Conservation (phyloP, 129 eudicot genomes). For the Flaveria linearis region DNA sequence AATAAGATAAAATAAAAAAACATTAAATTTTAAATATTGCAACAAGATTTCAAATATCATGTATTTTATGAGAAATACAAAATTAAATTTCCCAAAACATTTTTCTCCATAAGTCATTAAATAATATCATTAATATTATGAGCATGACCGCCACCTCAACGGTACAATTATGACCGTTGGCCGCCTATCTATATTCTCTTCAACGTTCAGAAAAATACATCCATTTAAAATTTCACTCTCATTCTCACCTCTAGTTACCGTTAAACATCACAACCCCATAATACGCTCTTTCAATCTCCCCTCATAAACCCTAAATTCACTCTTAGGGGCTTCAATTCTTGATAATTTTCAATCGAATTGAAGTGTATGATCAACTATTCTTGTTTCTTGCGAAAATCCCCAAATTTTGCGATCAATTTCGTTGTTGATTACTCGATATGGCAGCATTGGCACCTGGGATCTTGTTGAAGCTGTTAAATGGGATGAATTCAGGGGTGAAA, state of each 20-base stretch:
- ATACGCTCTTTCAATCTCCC: conserved; percentile 26
- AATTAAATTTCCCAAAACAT: not conserved
- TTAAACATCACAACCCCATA: conserved; percentile 24
- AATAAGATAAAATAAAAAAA: no score
- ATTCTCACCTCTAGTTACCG: conserved; percentile 38
- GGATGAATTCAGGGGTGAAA: conserved; percentile 71
- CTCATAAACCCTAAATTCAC: conserved; percentile 30
- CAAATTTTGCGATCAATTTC: conserved; percentile 24
- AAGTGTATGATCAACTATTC: not conserved
- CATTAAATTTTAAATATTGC: no score
- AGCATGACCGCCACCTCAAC: conserved; percentile 15
- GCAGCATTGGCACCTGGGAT: conserved; percentile 88
- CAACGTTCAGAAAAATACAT: conserved; percentile 30
- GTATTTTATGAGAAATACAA: not conserved
- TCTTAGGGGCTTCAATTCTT: conserved; percentile 12
- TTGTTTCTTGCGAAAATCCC: not conserved
- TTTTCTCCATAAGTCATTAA: conserved; percentile 3
- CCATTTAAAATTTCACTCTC: conserved; percentile 25
- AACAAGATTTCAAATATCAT: not conserved
- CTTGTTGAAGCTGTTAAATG: conserved; percentile 75
- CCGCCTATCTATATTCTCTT: conserved; percentile 12
- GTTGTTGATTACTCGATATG: conserved; percentile 44
- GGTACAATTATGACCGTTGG: conserved; percentile 44
- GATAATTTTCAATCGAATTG: no score
- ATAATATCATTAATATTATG: not conserved